A percentile compares a stretch with the other conserved stretches of the same genome.
These are phyloP conservation scores for Paraleonurus japonicus DNA, from an alignment of 257 asterid species.

Conservation along the genomic window DNA sequence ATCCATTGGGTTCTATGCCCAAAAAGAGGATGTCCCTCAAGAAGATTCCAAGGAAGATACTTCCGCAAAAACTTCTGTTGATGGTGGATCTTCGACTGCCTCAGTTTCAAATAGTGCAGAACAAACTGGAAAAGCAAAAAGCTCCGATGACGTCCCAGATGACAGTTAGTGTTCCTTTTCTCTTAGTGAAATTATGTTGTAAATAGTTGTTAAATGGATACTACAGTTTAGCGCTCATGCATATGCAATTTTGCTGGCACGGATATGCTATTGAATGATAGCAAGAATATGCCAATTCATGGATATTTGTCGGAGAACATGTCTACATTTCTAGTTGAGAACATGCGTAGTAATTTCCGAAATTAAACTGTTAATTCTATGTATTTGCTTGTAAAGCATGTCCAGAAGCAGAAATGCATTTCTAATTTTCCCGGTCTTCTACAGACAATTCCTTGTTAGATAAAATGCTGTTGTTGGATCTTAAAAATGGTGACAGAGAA, in stretches of 20 bases:
- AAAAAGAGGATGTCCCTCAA: conserved; percentile 51
- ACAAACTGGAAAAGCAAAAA: conserved; percentile 42
- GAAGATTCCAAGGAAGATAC: conserved; percentile 57
- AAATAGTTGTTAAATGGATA: background rate
- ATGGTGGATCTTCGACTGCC: conserved; percentile 63
- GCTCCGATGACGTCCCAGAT: conserved; percentile 34
- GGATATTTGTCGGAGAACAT: background rate
- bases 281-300: background rate
- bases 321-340: background rate
- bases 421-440: background rate
- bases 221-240: background rate
- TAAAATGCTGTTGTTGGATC: background rate
- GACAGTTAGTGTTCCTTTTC: conserved; percentile 39
- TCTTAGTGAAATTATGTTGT: background rate
- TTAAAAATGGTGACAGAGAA: background rate
- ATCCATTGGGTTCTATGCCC: conserved; percentile 82
- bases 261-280: conserved; percentile 7
- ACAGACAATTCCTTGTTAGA: background rate
- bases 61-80: conserved; percentile 43
- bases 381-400: background rate
- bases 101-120: conserved; percentile 45
- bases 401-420: background rate
- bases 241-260: background rate
- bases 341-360: background rate
- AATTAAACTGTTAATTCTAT: background rate